Evolutionary conservation across 331 rosid species (phyloP), one percentile per base, ranked within the genome.

Genomic region (Rosa hybrid): DNA sequence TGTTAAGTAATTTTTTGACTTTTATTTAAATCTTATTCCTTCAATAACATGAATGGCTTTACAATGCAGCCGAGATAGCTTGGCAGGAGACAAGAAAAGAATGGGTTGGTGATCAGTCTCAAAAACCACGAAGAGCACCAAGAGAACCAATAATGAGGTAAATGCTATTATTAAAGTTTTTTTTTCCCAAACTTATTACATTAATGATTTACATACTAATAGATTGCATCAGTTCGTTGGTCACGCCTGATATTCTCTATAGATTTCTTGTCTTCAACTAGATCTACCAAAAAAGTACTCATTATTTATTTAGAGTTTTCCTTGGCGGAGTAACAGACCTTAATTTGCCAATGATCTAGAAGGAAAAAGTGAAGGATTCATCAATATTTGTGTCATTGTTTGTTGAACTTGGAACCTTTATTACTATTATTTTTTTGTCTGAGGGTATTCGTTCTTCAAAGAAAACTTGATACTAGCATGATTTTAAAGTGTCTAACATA

Each of bases 91-190:
- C 39, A 80, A 84, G 97, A 83, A 90, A 63, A 74, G 89, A 89
- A 85, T 92, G 97, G 94, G 84, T 86, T 13, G 97, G 93, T 48
- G 83, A 87, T 75, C 83, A 17, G 71, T 82, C 90, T 63, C 81
- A 80, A 67, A 87, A 81, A 16, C 30, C 80, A 44, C 86, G 9
- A 75, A 86, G 80, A 86, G 73, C 79, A 6, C 87, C 86, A 54
- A 83, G 82, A 80, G 93, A 90, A 79, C 88, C 90, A 25, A 81
- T 90, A 64, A 75, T 89, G 90, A 90, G 97, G 97, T 92, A 83
- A 83, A 34, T 71, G 46, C 74, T 44, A 68, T 30, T 71, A 25
- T 71, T 69, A 56, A 48, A 41, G 51, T 39, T 53, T 25, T 72
- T 39, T 71, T 45, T 45, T 45, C 48, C 39, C 23, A 18, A 57